phyloP scores from a whole-genome alignment of 1,139 yeast genomes.

The Kurtzmaniella quercitrusa region DNA sequence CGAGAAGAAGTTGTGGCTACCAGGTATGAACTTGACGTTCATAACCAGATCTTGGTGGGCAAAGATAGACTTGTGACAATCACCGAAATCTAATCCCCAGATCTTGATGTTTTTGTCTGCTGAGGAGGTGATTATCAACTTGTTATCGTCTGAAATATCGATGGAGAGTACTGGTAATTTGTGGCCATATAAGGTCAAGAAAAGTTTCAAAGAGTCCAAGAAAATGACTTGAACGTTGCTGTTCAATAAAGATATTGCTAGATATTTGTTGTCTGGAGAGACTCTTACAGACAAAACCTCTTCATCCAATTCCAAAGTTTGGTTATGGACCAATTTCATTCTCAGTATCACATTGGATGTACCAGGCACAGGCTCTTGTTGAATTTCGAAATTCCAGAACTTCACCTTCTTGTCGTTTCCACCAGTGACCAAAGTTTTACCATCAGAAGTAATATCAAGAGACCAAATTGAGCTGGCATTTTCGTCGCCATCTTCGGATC shows the following conservation, averaged over 20 bases:
- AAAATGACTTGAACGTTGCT: conserved; percentile 92
- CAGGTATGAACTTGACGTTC: conserved; percentile 80
- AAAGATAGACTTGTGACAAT: conserved; percentile 92
- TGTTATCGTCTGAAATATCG: conserved; percentile 86
- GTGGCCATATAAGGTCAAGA: conserved; percentile 88
- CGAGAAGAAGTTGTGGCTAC: conserved; percentile 83
- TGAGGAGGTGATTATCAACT: conserved; percentile 82
- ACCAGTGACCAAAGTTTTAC: conserved; percentile 81
- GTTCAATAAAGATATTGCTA: conserved; percentile 85
- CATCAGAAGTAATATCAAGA: conserved; percentile 81
- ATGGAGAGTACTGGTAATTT: conserved; percentile 88
- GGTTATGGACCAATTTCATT: conserved; percentile 65
- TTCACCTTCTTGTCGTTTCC: conserved; percentile 89
- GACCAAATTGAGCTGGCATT: conserved; percentile 85
- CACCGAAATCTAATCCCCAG: conserved; percentile 99
- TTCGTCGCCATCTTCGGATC: conserved; percentile 21
- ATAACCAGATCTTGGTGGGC: conserved; percentile 96
- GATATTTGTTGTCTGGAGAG: conserved; percentile 73
- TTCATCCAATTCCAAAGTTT: conserved; percentile 79
- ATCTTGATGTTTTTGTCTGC: conserved; percentile 96
- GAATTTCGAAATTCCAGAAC: conserved; percentile 81
- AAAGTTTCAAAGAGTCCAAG: conserved; percentile 80
- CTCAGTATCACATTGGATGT: conserved; percentile 49
- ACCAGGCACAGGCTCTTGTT: conserved; percentile 66
- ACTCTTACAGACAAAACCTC: conserved; percentile 77